Evolutionary conservation across 2,329 filamentous ascomycete genomes (phyloP).

Genomic region (Byssothecium circinans): DNA sequence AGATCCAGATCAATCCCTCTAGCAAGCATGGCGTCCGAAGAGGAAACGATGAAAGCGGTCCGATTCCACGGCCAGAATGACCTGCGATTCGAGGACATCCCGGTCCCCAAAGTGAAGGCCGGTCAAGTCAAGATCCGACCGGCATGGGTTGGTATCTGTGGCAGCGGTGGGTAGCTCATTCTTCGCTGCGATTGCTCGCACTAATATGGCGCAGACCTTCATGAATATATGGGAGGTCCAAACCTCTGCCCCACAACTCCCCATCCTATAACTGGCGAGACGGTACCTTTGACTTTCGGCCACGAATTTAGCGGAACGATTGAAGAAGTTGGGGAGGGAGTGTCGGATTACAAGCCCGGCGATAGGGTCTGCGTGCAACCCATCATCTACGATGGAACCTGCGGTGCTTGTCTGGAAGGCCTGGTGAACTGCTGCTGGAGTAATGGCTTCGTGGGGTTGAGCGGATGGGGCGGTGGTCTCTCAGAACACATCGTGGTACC

Average conservation of each 20-base stretch:
- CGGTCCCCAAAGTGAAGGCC: slow-evolving; percentile 43
- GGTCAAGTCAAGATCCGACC: slow-evolving; percentile 49
- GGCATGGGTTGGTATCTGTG: slow-evolving; percentile 48
- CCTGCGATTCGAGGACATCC: slow-evolving; percentile 47
- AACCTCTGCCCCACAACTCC: slow-evolving; percentile 55
- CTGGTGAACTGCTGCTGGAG: slow-evolving; percentile 58
- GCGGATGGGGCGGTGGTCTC: slow-evolving; percentile 57
- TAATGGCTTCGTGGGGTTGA: slow-evolving; percentile 57
- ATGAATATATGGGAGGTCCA: slow-evolving; percentile 53
- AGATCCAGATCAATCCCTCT: neutral
- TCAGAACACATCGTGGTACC: slow-evolving; percentile 56
- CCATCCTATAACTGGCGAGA: slow-evolving; percentile 58
- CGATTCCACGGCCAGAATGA: slow-evolving; percentile 51
- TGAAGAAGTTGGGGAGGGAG: slow-evolving; percentile 55
- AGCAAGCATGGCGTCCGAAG: neutral
- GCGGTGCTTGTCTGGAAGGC: slow-evolving; percentile 55
- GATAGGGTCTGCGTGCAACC: slow-evolving; percentile 55
- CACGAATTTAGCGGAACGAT: slow-evolving; percentile 57
- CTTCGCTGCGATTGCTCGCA: neutral
- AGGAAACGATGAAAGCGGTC: slow-evolving; percentile 49
- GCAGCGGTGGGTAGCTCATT: slow-evolving; percentile 31
- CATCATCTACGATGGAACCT: slow-evolving; percentile 58
- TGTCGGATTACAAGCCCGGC: slow-evolving; percentile 52
- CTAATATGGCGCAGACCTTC: slow-evolving; percentile 40
- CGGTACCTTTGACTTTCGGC: slow-evolving; percentile 55